Conservation (phyloP, 495 filamentous ascomycete species). For the Podospora fimiseda region DNA sequence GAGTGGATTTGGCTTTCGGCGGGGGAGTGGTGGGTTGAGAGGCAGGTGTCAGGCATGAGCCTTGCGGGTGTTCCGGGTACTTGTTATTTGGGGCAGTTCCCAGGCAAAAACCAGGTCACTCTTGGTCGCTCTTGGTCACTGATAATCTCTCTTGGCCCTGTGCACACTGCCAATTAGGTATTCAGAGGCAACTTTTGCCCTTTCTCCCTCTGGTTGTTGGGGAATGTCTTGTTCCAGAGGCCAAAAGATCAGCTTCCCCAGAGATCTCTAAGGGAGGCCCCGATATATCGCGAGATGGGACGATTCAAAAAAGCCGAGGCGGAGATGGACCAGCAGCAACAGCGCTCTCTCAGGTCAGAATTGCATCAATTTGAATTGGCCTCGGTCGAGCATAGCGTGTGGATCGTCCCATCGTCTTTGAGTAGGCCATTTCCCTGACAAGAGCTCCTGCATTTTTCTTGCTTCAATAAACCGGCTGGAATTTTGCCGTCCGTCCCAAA, state of each 20-base stretch:
- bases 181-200: background rate
- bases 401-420: slow-evolving; percentile 16
- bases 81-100: background rate
- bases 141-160: no score
- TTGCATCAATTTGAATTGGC: slow-evolving; percentile 6
- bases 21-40: slow-evolving; percentile 15
- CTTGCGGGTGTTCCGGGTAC: background rate
- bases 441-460: background rate
- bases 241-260: no score
- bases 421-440: slow-evolving; percentile 12
- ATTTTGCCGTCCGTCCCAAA: slow-evolving; percentile 16
- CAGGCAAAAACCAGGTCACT: slow-evolving; percentile 1
- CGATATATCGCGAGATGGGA: slow-evolving; percentile 8
- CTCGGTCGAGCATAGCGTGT: slow-evolving; percentile 23
- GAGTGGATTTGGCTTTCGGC: slow-evolving; percentile 14
- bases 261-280: background rate
- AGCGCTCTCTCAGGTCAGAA: slow-evolving; percentile 5
- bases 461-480: slow-evolving; percentile 3
- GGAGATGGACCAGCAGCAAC: background rate
- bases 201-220: background rate
- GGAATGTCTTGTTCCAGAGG: background rate
- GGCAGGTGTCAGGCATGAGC: slow-evolving; percentile 8
- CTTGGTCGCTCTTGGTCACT: no score
- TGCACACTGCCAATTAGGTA: background rate
- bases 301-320: slow-evolving; percentile 8